Evolutionary conservation across 108 stramenopile species (phyloP), one percentile per base, ranked within the genome.

Genomic region (Mayamaea pseudoterrestris): DNA sequence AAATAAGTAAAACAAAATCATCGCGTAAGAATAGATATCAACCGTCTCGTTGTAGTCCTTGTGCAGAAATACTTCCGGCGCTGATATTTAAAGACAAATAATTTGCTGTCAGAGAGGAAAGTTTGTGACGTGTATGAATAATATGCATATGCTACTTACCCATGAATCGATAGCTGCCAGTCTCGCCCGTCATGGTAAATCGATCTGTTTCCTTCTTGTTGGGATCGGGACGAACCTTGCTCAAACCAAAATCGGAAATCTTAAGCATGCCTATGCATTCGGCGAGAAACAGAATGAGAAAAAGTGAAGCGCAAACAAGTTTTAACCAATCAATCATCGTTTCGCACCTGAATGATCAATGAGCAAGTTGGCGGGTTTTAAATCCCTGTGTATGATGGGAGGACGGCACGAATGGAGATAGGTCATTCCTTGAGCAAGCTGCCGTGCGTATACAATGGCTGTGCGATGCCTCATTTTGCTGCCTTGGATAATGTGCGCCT

Each of bases 191-290:
- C 80, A 91, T 85, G 53, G 57, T 46, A 37, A 70, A 86, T n/a
- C 57, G 53, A 17, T 83, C 77, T 14, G 53, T 51, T 60, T 83
- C 80, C 21, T 27, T 53, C 21, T 65, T 47, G 39, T 62, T 65
- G 20, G 79, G 80, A 36, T 84, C 80, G 0, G 85, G 79, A 37
- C 85, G 73, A 23, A 85, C 66, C 53, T 88, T 93, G 13, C 88
- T 78, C 5, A 98, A 85, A 13, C 94, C 95, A 72, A 98, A 96
- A 66, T 98, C 97, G 2, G 88, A 64, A 45, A 98, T 93, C 58
- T 95, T 95, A 27, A 97, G 55, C 14, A 84, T 71, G 14, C n/a
- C n/a, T n/a, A n/a, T n/a, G n/a, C n/a, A n/a, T n/a, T n/a, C n/a
- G n/a, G n/a, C n/a, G n/a, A n/a, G n/a, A n/a, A n/a, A n/a, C n/a